A percentile compares a stretch with the other conserved stretches of the same genome.
Evolutionary conservation across 495 filamentous ascomycete genomes (phyloP).

Genomic region (Penicillium cataractarum): DNA sequence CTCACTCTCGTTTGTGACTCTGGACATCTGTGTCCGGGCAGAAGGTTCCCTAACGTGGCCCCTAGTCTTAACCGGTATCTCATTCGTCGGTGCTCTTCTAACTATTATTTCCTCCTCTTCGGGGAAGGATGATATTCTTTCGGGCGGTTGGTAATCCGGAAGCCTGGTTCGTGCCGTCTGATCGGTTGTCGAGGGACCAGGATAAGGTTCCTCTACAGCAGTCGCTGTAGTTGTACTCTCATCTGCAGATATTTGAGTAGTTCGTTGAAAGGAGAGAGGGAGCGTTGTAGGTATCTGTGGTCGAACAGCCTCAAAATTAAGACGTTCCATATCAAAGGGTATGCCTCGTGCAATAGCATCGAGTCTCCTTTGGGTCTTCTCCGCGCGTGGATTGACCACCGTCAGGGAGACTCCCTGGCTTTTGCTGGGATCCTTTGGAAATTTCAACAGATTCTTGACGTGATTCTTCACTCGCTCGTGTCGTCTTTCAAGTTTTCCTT

Average conservation of each 20-base stretch:
- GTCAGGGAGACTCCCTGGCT: constrained; percentile 16
- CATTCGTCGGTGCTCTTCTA: not conserved
- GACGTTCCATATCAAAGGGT: constrained; percentile 9
- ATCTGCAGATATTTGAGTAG: not conserved
- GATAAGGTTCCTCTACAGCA: not conserved
- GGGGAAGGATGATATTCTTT: not conserved
- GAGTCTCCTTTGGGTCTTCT: constrained; percentile 12
- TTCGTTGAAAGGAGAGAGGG: constrained; percentile 7
- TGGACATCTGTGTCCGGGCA: too few relatives aligned
- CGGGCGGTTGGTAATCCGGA: not conserved
- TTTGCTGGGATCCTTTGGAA: constrained; percentile 13
- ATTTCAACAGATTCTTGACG: constrained; percentile 2
- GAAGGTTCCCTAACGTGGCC: too few relatives aligned
- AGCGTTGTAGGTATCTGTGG: constrained; percentile 10
- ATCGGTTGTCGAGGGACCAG: not conserved
- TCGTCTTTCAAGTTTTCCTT: constrained; percentile 22
- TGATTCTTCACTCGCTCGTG: constrained; percentile 5
- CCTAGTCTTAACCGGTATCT: not conserved
- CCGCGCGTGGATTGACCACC: constrained; percentile 7
- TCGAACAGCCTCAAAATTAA: constrained; percentile 5
- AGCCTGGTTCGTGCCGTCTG: not conserved
- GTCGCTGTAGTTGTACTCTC: not conserved
- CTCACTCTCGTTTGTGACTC: not conserved
- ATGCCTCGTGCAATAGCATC: constrained; percentile 17
- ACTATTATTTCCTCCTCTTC: not conserved